A percentile compares a stretch with the other conserved stretches of the same genome.
phyloP scores from a whole-genome alignment of 352 stramenopile genomes.

The Phytophthora crassamura region DNA sequence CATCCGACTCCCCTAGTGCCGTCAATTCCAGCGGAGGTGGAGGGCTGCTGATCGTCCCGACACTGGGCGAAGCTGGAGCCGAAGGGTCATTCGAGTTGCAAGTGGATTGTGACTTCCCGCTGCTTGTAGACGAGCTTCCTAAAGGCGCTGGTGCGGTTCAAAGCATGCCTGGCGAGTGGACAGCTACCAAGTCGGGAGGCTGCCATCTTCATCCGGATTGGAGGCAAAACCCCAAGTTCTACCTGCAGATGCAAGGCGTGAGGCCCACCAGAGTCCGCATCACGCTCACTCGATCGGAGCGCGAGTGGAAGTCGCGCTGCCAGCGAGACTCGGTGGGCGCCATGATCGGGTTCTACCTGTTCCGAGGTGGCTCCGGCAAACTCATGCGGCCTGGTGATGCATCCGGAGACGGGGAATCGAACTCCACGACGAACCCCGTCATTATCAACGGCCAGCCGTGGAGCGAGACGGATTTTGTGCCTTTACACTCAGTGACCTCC shows the following conservation, averaged over 20 bases:
- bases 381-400: slow-evolving; percentile 42
- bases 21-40: slow-evolving; percentile 38
- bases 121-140: slow-evolving; percentile 69
- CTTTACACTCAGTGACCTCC: slow-evolving; percentile 73
- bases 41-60: slow-evolving; percentile 78
- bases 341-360: slow-evolving; percentile 93
- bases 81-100: slow-evolving; percentile 89
- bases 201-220: slow-evolving; percentile 86
- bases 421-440: slow-evolving; percentile 39
- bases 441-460: slow-evolving; percentile 74
- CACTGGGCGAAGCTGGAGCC: slow-evolving; percentile 67
- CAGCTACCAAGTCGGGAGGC: slow-evolving; percentile 57
- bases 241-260: slow-evolving; percentile 75
- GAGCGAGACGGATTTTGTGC: slow-evolving; percentile 89
- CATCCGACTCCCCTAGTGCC: slow-evolving; percentile 17
- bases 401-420: slow-evolving; percentile 11
- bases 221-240: slow-evolving; percentile 90
- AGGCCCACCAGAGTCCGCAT: slow-evolving; percentile 79
- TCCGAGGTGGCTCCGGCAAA: slow-evolving; percentile 50
- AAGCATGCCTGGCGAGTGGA: slow-evolving; percentile 85
- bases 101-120: slow-evolving; percentile 81
- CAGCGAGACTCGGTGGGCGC: slow-evolving; percentile 84
- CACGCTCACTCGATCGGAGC: slow-evolving; percentile 80
- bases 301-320: slow-evolving; percentile 84
- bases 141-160: slow-evolving; percentile 64